Base-by-base conservation (phyloP, 257 asterid species). In the Linaria vulgaris region DNA sequence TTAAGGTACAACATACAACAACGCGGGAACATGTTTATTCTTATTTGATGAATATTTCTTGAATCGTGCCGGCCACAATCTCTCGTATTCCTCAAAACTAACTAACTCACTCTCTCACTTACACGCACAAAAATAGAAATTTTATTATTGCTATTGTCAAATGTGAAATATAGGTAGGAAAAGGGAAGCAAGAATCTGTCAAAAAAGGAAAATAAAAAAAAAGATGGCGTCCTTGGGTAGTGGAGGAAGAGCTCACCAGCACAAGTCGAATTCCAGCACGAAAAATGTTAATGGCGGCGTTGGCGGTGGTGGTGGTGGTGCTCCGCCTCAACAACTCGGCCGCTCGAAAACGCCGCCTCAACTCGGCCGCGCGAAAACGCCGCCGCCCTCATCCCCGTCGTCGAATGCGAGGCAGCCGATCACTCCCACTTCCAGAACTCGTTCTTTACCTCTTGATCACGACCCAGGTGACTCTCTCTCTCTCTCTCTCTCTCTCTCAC, bases 391-490 rank as follows among this genome's bases (percentile, higher is more conserved):
- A 41, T 66, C 85, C 12, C 4, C 21, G 48, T 30, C 48, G 16
- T 12, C 52, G 50, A 71, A 43, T 80, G 71, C 88, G 2, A 82
- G 90, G 72, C 92, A 95, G 76, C 81, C 95, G 6, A 85, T 90
- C 24, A 85, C 94, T 16, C 96, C 97, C 61, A 79, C 78, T 73
- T 85, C 96, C 11, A 77, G 90, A 65, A 72, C 76, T 56, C 90
- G 88, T 39, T 58, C 90, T 57, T 80, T 69, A 6, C 27, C 76
- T 62, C 78, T 38, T 43, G 73, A 75, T 64, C 63, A 62, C 37
- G 94, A 84, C 66, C 76, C 92, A 72, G 95, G 96, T 86, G 9
- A 64, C 24, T 66, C 66, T 78, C 78, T 69, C 63, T 71, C 65
- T 48, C 71, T 53, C 39, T 15, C 56, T 62, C 47, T n/a, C 41